These are phyloP conservation scores for Boletus sp. DNA, from an alignment of 768 basidiomycete species.

Conservation along the genomic window DNA sequence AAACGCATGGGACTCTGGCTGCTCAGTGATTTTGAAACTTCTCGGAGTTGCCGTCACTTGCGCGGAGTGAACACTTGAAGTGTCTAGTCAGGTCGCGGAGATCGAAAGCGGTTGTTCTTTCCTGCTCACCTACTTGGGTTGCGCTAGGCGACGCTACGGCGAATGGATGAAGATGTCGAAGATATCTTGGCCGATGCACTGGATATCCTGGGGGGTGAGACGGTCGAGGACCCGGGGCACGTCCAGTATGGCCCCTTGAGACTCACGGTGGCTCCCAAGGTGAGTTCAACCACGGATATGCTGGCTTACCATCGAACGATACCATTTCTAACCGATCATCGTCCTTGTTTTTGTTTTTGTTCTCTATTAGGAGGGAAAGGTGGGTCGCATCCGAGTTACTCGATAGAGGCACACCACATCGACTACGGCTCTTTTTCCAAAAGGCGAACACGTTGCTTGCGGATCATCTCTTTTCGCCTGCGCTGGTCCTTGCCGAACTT, in stretches of 20 bases:
- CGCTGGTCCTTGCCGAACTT: conserved; percentile 60
- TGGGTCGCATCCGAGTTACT: conserved; percentile 27
- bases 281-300: conserved; percentile 15
- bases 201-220: conserved; percentile 46
- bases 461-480: conserved; percentile 71
- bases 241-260: conserved; percentile 53
- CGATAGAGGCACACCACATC: background rate
- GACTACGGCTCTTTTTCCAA: background rate
- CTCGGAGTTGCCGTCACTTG: conserved; percentile 1
- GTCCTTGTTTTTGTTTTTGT: background rate
- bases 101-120: conserved; percentile 9
- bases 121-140: background rate
- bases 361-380: conserved; percentile 53
- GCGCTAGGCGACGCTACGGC: background rate
- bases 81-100: conserved; percentile 19
- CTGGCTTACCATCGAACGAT: background rate
- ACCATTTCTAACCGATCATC: background rate
- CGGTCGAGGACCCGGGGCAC: conserved; percentile 39
- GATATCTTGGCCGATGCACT: conserved; percentile 55
- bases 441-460: conserved; percentile 71
- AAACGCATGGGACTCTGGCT: background rate
- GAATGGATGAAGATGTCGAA: conserved; percentile 28
- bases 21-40: background rate
- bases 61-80: conserved; percentile 9
- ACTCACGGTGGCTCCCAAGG: conserved; percentile 60